A percentile compares a stretch with the other conserved stretches of the same genome.
These are phyloP conservation scores for Macadamia integrifolia DNA, from an alignment of 164 flowering plant genomes.

Conservation along the genomic window DNA sequence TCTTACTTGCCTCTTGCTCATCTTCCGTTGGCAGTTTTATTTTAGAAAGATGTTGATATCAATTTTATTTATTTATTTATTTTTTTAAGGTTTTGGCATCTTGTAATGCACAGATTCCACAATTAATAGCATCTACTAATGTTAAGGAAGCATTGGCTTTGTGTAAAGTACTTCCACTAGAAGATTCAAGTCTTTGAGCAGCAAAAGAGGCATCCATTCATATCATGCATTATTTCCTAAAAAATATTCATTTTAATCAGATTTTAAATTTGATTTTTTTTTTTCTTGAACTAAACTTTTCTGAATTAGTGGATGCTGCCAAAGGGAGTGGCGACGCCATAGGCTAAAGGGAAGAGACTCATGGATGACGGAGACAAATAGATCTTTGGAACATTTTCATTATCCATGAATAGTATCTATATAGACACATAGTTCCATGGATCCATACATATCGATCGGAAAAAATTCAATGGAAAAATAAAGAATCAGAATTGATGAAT, in stretches of 20 bases:
- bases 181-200: conserved; percentile 88
- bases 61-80: neutral
- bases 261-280: neutral
- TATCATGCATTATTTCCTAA: conserved; percentile 44
- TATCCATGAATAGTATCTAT: too few species aligned
- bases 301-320: too few species aligned
- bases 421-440: too few species aligned
- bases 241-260: neutral
- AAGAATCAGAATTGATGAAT: too few species aligned
- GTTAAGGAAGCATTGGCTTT: conserved; percentile 96
- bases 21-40: too few species aligned
- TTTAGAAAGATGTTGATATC: neutral
- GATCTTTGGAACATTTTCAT: too few species aligned
- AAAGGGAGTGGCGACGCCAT: too few species aligned
- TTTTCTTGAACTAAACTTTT: neutral
- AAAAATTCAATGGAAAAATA: too few species aligned
- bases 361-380: too few species aligned
- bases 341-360: too few species aligned
- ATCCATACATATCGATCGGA: too few species aligned
- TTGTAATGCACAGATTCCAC: conserved; percentile 66
- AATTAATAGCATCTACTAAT: conserved; percentile 91
- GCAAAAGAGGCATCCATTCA: conserved; percentile 93
- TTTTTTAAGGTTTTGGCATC: neutral
- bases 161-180: conserved; percentile 94
- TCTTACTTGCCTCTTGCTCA: too few species aligned